Conservation (phyloP, 192 early-diverging fungal species). For the Fimicolochytrium jonesii region DNA sequence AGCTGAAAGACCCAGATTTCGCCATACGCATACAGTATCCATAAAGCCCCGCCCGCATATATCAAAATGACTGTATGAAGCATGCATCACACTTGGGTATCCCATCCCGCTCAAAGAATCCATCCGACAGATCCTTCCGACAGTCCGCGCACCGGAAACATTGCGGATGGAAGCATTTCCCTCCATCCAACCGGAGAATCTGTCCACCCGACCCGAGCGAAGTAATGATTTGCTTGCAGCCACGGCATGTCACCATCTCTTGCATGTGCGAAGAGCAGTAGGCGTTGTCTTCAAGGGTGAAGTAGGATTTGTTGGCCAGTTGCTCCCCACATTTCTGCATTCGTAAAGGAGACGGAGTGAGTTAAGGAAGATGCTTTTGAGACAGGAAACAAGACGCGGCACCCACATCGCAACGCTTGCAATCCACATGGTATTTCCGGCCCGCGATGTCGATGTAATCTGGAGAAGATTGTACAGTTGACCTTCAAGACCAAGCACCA, state of each 20-base stretch:
- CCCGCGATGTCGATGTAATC: conserved; percentile 20
- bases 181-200: conserved; percentile 5
- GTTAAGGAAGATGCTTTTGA: no score
- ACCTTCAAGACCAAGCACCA: no score
- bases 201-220: background rate
- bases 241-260: conserved; percentile 15
- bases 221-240: conserved; percentile 1
- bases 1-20: no score
- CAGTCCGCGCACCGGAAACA: conserved; percentile 17
- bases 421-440: conserved; percentile 26
- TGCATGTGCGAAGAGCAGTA: conserved; percentile 16
- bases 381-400: background rate
- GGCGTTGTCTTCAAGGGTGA: conserved; percentile 10
- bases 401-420: conserved; percentile 29
- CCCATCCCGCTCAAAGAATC: conserved; percentile 9
- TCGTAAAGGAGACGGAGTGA: background rate
- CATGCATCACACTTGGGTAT: conserved; percentile 15
- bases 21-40: no score
- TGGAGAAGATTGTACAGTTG: no score
- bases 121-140: background rate
- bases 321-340: conserved; percentile 4
- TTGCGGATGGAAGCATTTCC: conserved; percentile 4
- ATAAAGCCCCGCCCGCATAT: no score
- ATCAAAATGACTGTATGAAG: conserved; percentile 13
- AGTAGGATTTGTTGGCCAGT: conserved; percentile 23